A percentile compares a stretch with the other conserved stretches of the same genome.
Evolutionary conservation across 805 yeast species (phyloP).

Genomic region (Cyberlindnera subsufficiens): DNA sequence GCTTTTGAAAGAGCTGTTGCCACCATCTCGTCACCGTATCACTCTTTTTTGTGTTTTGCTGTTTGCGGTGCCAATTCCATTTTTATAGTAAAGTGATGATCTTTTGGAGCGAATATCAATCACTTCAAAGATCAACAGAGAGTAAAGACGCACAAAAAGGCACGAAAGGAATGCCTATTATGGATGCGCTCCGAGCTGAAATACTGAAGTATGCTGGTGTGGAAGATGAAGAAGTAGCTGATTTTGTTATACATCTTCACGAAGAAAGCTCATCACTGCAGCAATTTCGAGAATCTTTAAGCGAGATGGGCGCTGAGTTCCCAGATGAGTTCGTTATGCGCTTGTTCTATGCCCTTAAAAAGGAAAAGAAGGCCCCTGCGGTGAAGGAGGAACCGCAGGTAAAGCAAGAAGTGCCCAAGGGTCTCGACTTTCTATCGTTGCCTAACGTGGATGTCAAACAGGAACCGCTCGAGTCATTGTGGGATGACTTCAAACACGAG

Average conservation of each 20-base stretch:
- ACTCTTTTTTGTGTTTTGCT: not conserved
- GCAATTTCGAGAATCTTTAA: conserved; percentile 32
- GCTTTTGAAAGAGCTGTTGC: conserved; percentile 1
- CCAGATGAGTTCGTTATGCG: conserved; percentile 21
- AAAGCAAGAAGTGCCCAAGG: conserved; percentile 21
- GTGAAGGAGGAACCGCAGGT: conserved; percentile 9
- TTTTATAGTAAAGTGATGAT: not conserved
- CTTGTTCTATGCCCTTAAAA: conserved; percentile 7
- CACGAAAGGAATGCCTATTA: not conserved
- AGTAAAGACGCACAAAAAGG: not conserved
- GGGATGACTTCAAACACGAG: conserved; percentile 21
- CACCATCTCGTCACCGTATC: not conserved
- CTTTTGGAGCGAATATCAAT: not conserved
- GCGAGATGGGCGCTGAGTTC: conserved; percentile 39
- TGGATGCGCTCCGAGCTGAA: conserved; percentile 3
- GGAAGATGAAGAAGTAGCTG: conserved; percentile 39
- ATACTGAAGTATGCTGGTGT: conserved; percentile 26
- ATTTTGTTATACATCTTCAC: conserved; percentile 38
- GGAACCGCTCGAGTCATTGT: conserved; percentile 7
- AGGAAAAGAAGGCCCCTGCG: conserved; percentile 1
- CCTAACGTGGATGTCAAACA: conserved; percentile 18
- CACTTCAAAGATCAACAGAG: too few relatives aligned
- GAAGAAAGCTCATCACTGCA: conserved; percentile 24
- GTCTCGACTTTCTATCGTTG: conserved; percentile 10
- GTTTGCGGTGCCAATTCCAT: not conserved